Evolutionary conservation across 306 rosid genomes (phyloP), one percentile per base, ranked within the genome.

Genomic region (Glycine soja): DNA sequence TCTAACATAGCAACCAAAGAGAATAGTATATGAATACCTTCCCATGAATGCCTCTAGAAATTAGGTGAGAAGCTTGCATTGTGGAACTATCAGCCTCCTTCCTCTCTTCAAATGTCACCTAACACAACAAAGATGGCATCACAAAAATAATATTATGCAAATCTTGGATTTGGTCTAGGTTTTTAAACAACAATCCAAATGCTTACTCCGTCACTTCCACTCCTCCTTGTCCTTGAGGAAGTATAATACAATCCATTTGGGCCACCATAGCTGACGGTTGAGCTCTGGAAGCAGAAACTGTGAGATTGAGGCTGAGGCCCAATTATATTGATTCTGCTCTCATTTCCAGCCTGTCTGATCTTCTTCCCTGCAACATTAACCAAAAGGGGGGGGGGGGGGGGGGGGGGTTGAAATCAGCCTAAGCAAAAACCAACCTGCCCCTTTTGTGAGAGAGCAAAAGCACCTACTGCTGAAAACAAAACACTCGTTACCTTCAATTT

Each of bases 121-220:
- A 78, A 69, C 62, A 78, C 79, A 80, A 47, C 0, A 74, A 86
- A 80, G 42, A 15, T 8, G 43, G 73, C 40, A 76, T 87, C 45
- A 84, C 78, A 77, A 81, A 79, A 75, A 34, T 45, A 72, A 24
- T 24, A 24, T 12, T 8, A 72, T 0, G 7, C 43, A 54, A 71
- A 74, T 72, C 6, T 38, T 32, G 24, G 61, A 58, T 43, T 43
- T 18, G 4, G 24, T 63, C 30, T 24, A 24, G 30, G 30, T 24
- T 24, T 24, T 24, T 24, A 24, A 71, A 38, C 62, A 42, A 47
- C 3, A 53, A 50, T 74, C 61, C 74, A 50, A 80, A 64, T 52
- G 53, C 95, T 86, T 75, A 93, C 98, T 30, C 99, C 96, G 81
- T 95, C 98, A 89, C 92, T 93, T 51, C 98, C 97, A 2, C 83